phyloP scores from a whole-genome alignment of 495 filamentous ascomycete species.

The Xeromyces bisporus region DNA sequence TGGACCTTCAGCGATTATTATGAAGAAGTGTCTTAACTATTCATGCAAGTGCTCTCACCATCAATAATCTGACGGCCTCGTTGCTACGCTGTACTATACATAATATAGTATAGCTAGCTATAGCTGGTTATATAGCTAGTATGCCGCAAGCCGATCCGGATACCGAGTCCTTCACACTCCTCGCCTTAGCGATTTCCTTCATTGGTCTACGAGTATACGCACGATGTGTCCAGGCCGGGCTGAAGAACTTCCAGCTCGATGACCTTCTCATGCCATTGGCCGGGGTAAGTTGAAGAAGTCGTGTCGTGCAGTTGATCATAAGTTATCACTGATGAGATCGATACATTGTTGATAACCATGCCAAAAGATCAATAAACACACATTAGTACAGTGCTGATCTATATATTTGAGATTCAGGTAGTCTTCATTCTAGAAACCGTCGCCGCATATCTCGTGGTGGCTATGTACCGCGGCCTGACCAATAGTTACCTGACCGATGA shows the following conservation, averaged over 20 bases:
- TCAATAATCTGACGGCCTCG: too few relatives aligned
- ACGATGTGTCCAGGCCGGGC: constrained; percentile 33
- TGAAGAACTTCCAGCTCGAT: constrained; percentile 33
- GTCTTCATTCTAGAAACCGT: constrained; percentile 25
- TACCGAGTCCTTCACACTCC: constrained; percentile 36
- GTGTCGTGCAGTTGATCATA: neutral
- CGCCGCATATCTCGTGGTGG: constrained; percentile 30
- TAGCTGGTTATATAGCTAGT: too few relatives aligned
- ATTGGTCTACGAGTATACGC: constrained; percentile 33
- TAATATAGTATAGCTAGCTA: too few relatives aligned
- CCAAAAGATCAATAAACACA: too few relatives aligned
- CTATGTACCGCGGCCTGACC: constrained; percentile 31
- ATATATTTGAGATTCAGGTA: neutral
- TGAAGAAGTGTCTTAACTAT: too few relatives aligned
- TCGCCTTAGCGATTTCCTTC: constrained; percentile 30
- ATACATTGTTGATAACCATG: too few relatives aligned
- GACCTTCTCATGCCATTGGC: constrained; percentile 45
- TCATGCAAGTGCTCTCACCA: too few relatives aligned
- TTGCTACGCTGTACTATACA: too few relatives aligned
- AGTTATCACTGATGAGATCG: neutral
- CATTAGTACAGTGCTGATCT: neutral
- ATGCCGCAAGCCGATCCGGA: too few relatives aligned
- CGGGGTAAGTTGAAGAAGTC: constrained; percentile 19
- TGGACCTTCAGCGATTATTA: too few relatives aligned
- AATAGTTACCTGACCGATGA: constrained; percentile 39